These are phyloP conservation scores for Logfia minima DNA, from an alignment of 129 eudicot genomes.

Conservation along the genomic window DNA sequence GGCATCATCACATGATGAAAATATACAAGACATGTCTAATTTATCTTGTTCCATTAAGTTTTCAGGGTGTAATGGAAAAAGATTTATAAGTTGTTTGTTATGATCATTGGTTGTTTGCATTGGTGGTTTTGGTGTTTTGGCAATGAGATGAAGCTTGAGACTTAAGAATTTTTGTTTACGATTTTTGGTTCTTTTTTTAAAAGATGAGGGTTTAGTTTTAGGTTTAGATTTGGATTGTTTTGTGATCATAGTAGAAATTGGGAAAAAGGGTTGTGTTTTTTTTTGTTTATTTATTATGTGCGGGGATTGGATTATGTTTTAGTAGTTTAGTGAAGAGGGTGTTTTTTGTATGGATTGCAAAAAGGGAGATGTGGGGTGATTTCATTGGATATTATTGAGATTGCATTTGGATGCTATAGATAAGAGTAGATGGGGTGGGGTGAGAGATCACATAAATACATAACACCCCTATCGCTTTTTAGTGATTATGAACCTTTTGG, in stretches of 20 bases:
- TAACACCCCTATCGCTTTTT: background rate
- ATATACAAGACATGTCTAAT: slow-evolving; percentile 45
- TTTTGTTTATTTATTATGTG: background rate
- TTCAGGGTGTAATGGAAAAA: slow-evolving; percentile 71
- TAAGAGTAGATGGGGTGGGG: slow-evolving; percentile 29
- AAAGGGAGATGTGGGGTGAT: slow-evolving; percentile 37
- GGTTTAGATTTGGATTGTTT: slow-evolving; percentile 13
- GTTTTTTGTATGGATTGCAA: slow-evolving; percentile 22
- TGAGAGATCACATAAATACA: background rate
- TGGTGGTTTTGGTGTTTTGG: slow-evolving; percentile 33
- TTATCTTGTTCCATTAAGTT: slow-evolving; percentile 46
- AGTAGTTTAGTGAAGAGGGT: slow-evolving; percentile 5
- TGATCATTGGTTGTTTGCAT: slow-evolving; percentile 26
- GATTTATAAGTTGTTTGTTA: slow-evolving; percentile 41
- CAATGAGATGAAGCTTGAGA: slow-evolving; percentile 47
- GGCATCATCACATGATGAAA: slow-evolving; percentile 57
- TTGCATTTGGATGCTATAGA: slow-evolving; percentile 40
- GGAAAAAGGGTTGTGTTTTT: background rate
- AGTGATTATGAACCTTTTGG: slow-evolving; percentile 19
- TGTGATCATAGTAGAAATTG: slow-evolving; percentile 23
- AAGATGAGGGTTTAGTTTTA: slow-evolving; percentile 18
- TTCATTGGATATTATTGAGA: slow-evolving; percentile 46
- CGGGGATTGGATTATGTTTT: background rate
- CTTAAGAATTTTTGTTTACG: slow-evolving; percentile 62
- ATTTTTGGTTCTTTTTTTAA: slow-evolving; percentile 38